Evolutionary conservation across 2,329 filamentous ascomycete species (phyloP), one percentile per base, ranked within the genome.

Genomic region (Teratosphaeria gauchensis): DNA sequence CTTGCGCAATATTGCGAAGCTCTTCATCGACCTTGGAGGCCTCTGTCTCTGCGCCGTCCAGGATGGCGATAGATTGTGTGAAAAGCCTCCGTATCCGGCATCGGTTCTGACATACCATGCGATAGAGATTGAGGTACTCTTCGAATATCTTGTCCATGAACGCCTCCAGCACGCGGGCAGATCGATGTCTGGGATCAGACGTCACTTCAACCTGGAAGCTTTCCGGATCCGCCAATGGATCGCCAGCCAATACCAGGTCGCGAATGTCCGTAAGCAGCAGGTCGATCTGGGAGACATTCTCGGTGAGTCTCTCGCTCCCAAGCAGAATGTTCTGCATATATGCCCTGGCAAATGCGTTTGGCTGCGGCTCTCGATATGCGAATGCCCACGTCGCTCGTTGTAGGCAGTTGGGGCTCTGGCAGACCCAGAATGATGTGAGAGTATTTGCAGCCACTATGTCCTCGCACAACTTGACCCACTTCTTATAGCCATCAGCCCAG

Each of bases 51-150:
- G 97, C 78, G 56, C 83, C 82, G 67, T 96, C 91, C 86, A 91
- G 95, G 60, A 92, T 88, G 2, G 84, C 77, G 38, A 96, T 84
- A 14, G 87, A 83, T 70, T 97, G 92, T 61, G 86, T 91, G 8
- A 99, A 80, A n/a, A 87, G 91, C 38, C 94, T 84, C n/a, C 94
- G 84, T 51, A 95, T 84, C 1, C 94, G 87, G 69, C 90, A 95
- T 56, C 91, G 82, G 69, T 97, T 99, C 70, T 97, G 89, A 67
- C 91, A 95, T 19, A 94, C 80, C 7, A 89, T 87, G 54, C 91
- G 84, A 67, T 94, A 86, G 16, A 95, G 81, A 64, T 96, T 92
- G 19, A 96, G 77, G 68, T 91, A 96, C 0, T 87, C 85, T 73
- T 78, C 64, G 52, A 71, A 65, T 7, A 78, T 77, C 54, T 80